phyloP scores from a whole-genome alignment of 1,139 yeast species.

The Yamadazyma spencermartinsiae region DNA sequence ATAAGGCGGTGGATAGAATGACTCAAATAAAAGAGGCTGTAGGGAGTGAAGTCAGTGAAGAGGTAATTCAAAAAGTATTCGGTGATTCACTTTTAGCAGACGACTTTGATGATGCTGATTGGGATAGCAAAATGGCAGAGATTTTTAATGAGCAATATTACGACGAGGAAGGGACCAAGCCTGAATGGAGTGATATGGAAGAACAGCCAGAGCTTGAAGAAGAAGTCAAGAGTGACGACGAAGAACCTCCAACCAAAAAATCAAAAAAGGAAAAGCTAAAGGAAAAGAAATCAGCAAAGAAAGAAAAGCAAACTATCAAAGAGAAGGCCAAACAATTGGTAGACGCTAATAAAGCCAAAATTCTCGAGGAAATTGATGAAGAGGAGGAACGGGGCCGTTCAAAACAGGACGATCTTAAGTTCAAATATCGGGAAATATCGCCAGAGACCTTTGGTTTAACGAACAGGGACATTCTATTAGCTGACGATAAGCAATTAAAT shows the following conservation, averaged over 20 bases:
- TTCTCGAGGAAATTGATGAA: constrained; percentile 66
- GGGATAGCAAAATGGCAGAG: constrained; percentile 88
- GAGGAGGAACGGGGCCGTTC: constrained; percentile 64
- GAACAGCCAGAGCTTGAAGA: constrained; percentile 44
- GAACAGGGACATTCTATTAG: constrained; percentile 83
- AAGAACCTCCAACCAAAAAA: constrained; percentile 34
- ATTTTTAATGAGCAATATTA: constrained; percentile 84
- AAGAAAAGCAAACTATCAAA: constrained; percentile 59
- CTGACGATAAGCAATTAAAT: constrained; percentile 85
- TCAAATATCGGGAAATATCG: constrained; percentile 90
- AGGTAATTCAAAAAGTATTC: constrained; percentile 60
- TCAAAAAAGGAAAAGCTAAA: constrained; percentile 51
- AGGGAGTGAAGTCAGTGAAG: constrained; percentile 73
- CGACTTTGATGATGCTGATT: constrained; percentile 87
- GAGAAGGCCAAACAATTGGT: constrained; percentile 75
- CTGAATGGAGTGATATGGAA: constrained; percentile 39
- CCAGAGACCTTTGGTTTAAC: constrained; percentile 91
- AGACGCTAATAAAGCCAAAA: constrained; percentile 36
- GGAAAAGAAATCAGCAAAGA: constrained; percentile 62
- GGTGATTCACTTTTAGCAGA: constrained; percentile 77
- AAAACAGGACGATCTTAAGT: constrained; percentile 46
- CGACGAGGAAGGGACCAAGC: constrained; percentile 50
- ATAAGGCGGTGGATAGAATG: constrained; percentile 75
- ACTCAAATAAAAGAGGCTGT: constrained; percentile 78
- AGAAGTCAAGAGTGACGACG: constrained; percentile 20